Percentiles rank a stretch among this genome's conserved stretches.
These are phyloP conservation scores for Cercospora sp. DNA, from an alignment of 2,329 filamentous ascomycete genomes.

Conservation along the genomic window DNA sequence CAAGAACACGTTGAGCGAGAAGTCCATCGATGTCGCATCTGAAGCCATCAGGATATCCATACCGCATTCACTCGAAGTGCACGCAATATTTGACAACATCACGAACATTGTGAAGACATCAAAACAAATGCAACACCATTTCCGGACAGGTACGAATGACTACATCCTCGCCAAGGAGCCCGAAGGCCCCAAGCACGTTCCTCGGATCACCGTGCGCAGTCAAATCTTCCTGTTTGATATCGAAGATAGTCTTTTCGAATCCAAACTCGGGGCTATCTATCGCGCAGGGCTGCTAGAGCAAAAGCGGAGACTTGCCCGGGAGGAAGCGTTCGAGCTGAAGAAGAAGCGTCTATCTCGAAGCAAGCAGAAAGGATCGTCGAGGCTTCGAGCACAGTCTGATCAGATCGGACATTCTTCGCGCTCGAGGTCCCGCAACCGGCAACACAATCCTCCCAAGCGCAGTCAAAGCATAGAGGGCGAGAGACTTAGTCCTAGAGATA, in stretches of 20 bases:
- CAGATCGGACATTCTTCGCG: conserved; percentile 41
- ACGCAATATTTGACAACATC: conserved; percentile 90
- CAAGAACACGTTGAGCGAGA: conserved; percentile 63
- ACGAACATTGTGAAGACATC: conserved; percentile 84
- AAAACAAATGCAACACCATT: conserved; percentile 89
- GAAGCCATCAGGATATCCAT: conserved; percentile 87
- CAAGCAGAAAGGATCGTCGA: conserved; percentile 52
- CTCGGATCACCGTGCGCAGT: conserved; percentile 78
- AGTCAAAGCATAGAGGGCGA: conserved; percentile 41
- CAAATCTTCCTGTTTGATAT: conserved; percentile 85
- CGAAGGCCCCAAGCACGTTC: conserved; percentile 81
- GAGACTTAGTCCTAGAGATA: conserved; percentile 31
- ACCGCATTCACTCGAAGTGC: conserved; percentile 86
- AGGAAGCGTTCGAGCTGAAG: conserved; percentile 87
- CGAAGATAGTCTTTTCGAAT: conserved; percentile 95
- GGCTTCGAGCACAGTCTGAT: conserved; percentile 55
- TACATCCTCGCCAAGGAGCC: conserved; percentile 84
- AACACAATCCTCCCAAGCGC: conserved; percentile 34
- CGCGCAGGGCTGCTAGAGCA: conserved; percentile 85
- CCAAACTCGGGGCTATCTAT: conserved; percentile 94
- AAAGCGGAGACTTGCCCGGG: conserved; percentile 81
- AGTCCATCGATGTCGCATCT: conserved; percentile 76
- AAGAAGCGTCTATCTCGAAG: conserved; percentile 76
- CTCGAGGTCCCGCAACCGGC: conserved; percentile 35
- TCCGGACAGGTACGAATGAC: conserved; percentile 82